A percentile compares a stretch with the other conserved stretches of the same genome.
phyloP scores from a whole-genome alignment of 306 rosid genomes.

The Vachellia pachyceras region DNA sequence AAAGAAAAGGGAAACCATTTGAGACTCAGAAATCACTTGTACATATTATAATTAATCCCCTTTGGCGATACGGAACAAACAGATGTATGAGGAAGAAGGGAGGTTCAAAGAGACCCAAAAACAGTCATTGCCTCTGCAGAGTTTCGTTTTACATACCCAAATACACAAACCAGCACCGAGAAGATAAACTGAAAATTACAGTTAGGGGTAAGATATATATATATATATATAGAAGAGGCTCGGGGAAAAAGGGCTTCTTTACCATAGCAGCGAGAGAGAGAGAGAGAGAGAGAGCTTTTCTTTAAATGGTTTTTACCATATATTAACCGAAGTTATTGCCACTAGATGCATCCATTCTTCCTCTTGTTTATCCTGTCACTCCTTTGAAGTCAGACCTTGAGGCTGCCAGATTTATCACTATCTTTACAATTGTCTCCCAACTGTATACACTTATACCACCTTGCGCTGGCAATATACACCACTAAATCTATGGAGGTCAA shows the following conservation, averaged over 20 bases:
- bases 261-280: constrained; percentile 17
- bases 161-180: constrained; percentile 33
- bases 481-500: constrained; percentile 78
- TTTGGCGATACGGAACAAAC: constrained; percentile 46
- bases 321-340: constrained; percentile 34
- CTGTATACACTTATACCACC: constrained; percentile 90
- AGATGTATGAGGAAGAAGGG: constrained; percentile 51
- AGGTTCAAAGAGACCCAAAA: constrained; percentile 46
- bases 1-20: not conserved
- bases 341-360: constrained; percentile 48
- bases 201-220: constrained; percentile 35
- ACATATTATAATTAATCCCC: constrained; percentile 32
- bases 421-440: constrained; percentile 63
- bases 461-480: constrained; percentile 78
- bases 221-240: constrained; percentile 36
- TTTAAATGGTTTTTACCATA: constrained; percentile 38
- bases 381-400: constrained; percentile 48
- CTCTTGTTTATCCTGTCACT: constrained; percentile 62
- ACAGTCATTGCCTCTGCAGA: constrained; percentile 49
- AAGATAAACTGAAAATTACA: constrained; percentile 34
- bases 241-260: constrained; percentile 45
- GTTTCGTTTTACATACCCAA: constrained; percentile 32
- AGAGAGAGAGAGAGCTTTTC: constrained; percentile 16
- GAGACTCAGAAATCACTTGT: constrained; percentile 29
- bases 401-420: constrained; percentile 44